Evolutionary conservation across 2,329 filamentous ascomycete species (phyloP).

Genomic region (Hypoxylon sp.): DNA sequence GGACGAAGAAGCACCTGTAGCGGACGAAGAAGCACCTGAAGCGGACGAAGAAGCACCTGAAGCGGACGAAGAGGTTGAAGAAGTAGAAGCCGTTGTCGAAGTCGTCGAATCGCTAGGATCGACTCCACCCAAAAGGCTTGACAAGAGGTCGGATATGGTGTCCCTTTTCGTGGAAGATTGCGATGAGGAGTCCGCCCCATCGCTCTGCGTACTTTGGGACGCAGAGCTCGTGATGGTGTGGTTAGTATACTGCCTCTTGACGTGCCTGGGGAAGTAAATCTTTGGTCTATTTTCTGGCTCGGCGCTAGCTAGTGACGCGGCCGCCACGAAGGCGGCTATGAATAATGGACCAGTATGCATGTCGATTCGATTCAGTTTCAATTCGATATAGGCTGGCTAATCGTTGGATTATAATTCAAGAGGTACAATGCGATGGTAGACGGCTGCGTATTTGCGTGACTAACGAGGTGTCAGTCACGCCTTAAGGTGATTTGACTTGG

Average conservation of each 20-base stretch:
- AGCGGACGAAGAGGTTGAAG: conserved; percentile 14
- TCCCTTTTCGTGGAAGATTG: conserved; percentile 43
- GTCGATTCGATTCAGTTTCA: conserved; percentile 38
- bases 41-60: conserved; percentile 1
- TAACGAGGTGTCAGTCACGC: conserved; percentile 35
- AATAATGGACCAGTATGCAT: conserved; percentile 50
- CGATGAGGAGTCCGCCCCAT: conserved; percentile 29
- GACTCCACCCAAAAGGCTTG: conserved; percentile 34
- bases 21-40: no score
- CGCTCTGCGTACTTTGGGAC: conserved; percentile 40
- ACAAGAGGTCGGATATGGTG: conserved; percentile 45
- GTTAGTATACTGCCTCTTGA: conserved; percentile 56
- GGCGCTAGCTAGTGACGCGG: conserved; percentile 53
- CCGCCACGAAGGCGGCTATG: conserved; percentile 54
- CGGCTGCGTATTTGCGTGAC: conserved; percentile 36
- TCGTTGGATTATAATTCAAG: conserved; percentile 20
- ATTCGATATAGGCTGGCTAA: conserved; percentile 30
- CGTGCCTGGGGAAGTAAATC: conserved; percentile 58
- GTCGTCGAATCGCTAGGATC: conserved; percentile 24
- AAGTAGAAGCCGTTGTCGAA: conserved; percentile 7
- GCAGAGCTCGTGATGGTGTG: conserved; percentile 49
- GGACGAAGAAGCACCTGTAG: no score
- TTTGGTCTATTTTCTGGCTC: conserved; percentile 53
- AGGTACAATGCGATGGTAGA: conserved; percentile 36
- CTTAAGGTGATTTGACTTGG: conserved; percentile 13